These are phyloP conservation scores for Phlyctochytrium planicorne DNA, from an alignment of 192 early-diverging fungal genomes.

Conservation along the genomic window DNA sequence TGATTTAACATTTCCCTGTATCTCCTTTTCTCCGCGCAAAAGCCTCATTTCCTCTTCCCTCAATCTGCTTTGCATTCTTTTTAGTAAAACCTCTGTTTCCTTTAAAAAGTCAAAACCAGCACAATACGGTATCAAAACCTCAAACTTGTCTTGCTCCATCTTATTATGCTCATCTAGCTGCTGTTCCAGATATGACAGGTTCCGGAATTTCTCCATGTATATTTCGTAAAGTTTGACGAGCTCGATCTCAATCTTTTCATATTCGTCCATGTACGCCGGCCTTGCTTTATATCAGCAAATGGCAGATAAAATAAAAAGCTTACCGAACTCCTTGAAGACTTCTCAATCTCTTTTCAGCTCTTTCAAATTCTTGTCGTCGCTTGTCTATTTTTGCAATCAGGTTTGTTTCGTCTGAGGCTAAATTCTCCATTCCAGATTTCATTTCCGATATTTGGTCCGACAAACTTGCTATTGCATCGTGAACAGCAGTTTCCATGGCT, in stretches of 20 bases:
- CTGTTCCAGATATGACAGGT: slow-evolving; percentile 51
- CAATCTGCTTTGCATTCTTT: slow-evolving; percentile 50
- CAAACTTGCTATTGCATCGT: slow-evolving; percentile 31
- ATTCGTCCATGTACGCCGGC: slow-evolving; percentile 63
- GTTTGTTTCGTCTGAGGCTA: slow-evolving; percentile 47
- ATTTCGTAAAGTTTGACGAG: slow-evolving; percentile 44
- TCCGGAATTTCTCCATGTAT: slow-evolving; percentile 54
- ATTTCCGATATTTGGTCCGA: slow-evolving; percentile 32
- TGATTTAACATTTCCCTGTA: slow-evolving; percentile 14
- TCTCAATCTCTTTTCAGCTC: slow-evolving; percentile 51
- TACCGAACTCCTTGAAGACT: slow-evolving; percentile 51
- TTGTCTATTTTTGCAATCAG: slow-evolving; percentile 56
- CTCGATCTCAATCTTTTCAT: slow-evolving; percentile 55
- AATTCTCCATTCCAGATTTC: slow-evolving; percentile 30
- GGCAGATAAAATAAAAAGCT: neutral
- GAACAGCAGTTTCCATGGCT: slow-evolving; percentile 43
- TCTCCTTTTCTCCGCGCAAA: slow-evolving; percentile 50
- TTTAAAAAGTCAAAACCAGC: neutral
- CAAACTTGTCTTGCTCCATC: slow-evolving; percentile 53
- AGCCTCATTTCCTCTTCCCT: slow-evolving; percentile 54
- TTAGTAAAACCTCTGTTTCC: slow-evolving; percentile 49
- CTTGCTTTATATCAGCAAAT: too few species aligned
- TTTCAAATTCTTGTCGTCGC: slow-evolving; percentile 50
- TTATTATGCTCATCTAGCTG: slow-evolving; percentile 55
- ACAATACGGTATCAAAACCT: too few species aligned